Evolutionary conservation across 2,329 filamentous ascomycete species (phyloP).

Genomic region (Penicillium sp.): DNA sequence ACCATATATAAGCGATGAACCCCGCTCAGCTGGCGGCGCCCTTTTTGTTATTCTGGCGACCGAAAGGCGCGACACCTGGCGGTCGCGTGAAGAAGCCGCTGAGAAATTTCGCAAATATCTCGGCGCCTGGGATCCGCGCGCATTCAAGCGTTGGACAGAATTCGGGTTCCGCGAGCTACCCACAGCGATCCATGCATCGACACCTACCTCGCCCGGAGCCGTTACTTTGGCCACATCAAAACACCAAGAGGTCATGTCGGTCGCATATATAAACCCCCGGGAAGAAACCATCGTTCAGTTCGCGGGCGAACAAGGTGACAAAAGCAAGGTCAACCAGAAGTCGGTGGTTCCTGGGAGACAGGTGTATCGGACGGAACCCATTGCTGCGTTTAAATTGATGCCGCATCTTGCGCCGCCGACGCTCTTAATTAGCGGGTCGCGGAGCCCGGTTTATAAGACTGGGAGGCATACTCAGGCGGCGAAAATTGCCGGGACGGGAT

Average conservation of each 20-base stretch:
- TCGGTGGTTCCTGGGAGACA: not conserved
- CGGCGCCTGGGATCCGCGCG: not conserved
- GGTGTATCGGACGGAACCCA: not conserved
- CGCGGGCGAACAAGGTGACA: not conserved
- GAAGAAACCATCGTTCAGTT: not conserved
- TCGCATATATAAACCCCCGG: not conserved
- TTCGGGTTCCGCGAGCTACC: not conserved
- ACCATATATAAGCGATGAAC: not conserved
- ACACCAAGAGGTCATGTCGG: not conserved
- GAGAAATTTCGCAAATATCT: not conserved
- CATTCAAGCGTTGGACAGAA: not conserved
- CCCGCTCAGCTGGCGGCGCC: not conserved
- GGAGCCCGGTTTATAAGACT: not conserved
- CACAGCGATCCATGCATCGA: not conserved
- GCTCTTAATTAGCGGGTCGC: not conserved
- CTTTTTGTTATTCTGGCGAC: not conserved
- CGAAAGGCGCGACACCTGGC: not conserved
- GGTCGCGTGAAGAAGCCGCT: not conserved
- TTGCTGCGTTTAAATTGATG: not conserved
- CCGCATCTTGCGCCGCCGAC: not conserved
- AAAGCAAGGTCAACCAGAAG: not conserved
- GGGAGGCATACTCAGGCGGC: not conserved
- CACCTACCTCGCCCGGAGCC: conserved; percentile 45
- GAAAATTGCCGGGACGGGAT: not conserved
- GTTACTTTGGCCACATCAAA: not conserved